Evolutionary conservation across 208 protist genomes (phyloP).

Genomic region (Acanthamoeba royreba): DNA sequence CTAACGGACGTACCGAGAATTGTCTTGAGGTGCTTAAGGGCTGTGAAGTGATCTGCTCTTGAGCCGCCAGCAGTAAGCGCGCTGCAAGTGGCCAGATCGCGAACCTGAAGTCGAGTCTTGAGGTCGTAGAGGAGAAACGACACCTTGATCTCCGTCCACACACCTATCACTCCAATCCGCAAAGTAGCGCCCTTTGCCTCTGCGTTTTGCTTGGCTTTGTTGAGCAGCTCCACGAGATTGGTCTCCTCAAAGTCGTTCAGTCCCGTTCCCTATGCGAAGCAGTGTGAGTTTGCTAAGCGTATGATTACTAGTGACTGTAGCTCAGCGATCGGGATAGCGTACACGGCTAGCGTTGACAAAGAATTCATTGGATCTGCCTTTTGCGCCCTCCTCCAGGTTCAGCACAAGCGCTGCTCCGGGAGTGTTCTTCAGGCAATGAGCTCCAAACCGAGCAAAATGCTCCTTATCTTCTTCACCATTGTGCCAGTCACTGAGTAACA

Average conservation of each 20-base stretch:
- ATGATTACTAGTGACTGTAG: neutral
- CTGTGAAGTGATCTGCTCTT: neutral
- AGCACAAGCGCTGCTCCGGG: neutral
- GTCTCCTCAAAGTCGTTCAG: constrained; percentile 14
- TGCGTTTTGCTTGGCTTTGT: neutral
- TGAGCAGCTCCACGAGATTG: neutral
- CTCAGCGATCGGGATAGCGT: neutral
- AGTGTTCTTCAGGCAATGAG: neutral
- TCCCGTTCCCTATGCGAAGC: neutral
- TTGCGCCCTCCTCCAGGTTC: neutral
- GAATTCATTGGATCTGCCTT: neutral
- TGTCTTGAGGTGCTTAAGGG: neutral
- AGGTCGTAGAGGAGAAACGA: constrained; percentile 14
- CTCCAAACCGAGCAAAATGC: neutral
- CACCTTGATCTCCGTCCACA: constrained; percentile 32
- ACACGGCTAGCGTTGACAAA: neutral
- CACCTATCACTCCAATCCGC: neutral
- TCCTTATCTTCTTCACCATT: neutral
- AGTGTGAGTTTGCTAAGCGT: too few relatives aligned
- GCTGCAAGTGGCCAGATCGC: neutral
- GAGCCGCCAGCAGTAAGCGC: neutral
- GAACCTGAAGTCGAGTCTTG: neutral
- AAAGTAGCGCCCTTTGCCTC: neutral
- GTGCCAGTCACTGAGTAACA: neutral
- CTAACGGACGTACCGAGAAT: neutral